Percentiles rank a stretch among this genome's conserved stretches.
phyloP scores from a whole-genome alignment of 2,329 filamentous ascomycete species.

The Pseudogymnoascus sp. region DNA sequence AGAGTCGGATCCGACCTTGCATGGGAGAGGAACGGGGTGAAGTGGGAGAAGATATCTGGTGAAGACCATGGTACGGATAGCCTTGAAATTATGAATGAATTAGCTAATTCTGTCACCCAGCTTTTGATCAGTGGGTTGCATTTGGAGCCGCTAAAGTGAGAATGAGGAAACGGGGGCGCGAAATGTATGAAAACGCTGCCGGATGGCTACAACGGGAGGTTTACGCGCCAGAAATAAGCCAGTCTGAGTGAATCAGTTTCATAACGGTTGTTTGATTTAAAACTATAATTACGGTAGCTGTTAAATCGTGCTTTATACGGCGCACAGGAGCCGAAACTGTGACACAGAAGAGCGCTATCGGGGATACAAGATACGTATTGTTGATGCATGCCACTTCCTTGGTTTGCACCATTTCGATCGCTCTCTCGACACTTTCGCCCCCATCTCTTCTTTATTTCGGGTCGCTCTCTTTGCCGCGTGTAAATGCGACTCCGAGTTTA shows the following conservation, averaged over 20 bases:
- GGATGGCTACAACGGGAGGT: not conserved
- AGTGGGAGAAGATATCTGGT: slow-evolving; percentile 19
- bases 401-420: not conserved
- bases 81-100: not conserved
- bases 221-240: not conserved
- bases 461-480: not conserved
- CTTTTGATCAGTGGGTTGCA: not conserved
- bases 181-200: not conserved
- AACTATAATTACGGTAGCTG: too few relatives aligned
- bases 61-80: slow-evolving; percentile 13
- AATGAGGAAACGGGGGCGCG: not conserved
- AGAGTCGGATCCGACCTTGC: slow-evolving; percentile 15
- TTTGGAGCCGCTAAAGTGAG: not conserved
- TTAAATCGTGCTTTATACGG: not conserved
- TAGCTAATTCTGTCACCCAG: not conserved
- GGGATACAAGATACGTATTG: not conserved
- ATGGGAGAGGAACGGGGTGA: slow-evolving; percentile 20
- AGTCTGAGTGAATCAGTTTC: not conserved
- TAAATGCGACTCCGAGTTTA: not conserved
- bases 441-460: not conserved
- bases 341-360: not conserved
- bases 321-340: not conserved
- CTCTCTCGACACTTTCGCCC: not conserved
- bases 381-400: not conserved
- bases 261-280: not conserved